Evolutionary conservation across 306 rosid genomes (phyloP), one percentile per base, ranked within the genome.

Genomic region (Cucumis hystrix): DNA sequence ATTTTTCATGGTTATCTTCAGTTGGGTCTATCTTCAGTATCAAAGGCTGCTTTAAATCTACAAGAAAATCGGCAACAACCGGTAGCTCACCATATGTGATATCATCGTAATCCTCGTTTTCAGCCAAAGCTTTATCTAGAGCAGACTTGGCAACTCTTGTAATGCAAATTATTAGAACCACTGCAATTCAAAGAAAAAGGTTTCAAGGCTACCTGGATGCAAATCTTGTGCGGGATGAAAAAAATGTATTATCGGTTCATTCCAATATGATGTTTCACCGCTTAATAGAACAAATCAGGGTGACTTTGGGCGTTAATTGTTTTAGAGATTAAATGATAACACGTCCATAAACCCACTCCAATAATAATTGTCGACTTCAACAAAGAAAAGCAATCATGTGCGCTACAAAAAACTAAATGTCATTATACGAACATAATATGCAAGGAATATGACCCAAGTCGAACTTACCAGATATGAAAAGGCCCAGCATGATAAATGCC

Each of bases 111-210:
- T 83, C 85, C 79, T 82, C 88, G 56, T 82, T 86, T 86, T 90
- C 99, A 21, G 92, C 91, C 87, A 95, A 86, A 76, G 99, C 96
- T 78, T 88, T 87, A n/a, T 92, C 96, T 79, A 92, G 85, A 55
- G 99, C 88, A 11, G 87, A 77, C 91, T 87, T 92, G 78, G 97
- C 97, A 55, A 92, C 90, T 88, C 77, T 92, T 14, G 96, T 95
- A 30, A 92, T 90, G 54, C 91, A 88, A 73, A 88, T 30, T 83
- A 95, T 83, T 57, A 90, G 60, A 83, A 92, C 78, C 85, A 87
- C 97, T 95, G 93, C 84, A 63, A 21, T 71, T 79, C 41, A 80
- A 65, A 83, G 52, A 74, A 82, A 65, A 72, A 39, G 35, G 30
- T 14, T 41, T 39, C 35, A 56, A 43, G 49, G 37, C 6, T 62